Conservation (phyloP, 208 protist species). For the Jaenimonas drosophilae region DNA sequence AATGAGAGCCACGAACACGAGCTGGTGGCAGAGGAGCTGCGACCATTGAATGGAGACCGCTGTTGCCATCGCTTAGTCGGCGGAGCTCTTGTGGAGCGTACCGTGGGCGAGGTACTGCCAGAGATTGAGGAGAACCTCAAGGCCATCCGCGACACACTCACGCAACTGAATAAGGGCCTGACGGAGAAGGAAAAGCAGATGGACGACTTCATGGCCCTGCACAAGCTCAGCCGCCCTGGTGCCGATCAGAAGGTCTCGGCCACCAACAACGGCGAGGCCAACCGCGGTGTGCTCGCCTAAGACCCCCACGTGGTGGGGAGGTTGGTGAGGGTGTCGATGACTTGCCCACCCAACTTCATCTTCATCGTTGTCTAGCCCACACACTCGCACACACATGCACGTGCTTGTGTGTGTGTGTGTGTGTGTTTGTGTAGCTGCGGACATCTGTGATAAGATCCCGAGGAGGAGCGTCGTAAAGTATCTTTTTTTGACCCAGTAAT, state of each 20-base stretch:
- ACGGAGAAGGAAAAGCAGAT: conserved; percentile 77
- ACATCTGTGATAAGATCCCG: neutral
- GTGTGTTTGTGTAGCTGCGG: neutral
- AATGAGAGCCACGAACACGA: conserved; percentile 86
- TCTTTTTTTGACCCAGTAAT: neutral
- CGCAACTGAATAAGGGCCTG: conserved; percentile 65
- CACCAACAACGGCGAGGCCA: conserved; percentile 13
- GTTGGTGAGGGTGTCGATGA: conserved; percentile 1
- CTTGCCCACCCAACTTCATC: neutral
- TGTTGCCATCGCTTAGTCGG: conserved; percentile 94
- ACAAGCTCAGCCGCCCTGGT: conserved; percentile 54
- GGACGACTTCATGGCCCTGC: conserved; percentile 75
- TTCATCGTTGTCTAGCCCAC: neutral
- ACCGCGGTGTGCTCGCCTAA: conserved; percentile 64
- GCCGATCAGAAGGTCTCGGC: conserved; percentile 21
- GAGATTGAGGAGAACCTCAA: conserved; percentile 89
- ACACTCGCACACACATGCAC: neutral
- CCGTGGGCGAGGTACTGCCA: conserved; percentile 90
- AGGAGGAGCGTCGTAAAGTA: neutral
- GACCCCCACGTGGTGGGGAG: neutral
- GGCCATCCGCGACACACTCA: conserved; percentile 58
- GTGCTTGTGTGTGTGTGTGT: neutral
- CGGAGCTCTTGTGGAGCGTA: conserved; percentile 92
- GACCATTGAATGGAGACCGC: conserved; percentile 77
- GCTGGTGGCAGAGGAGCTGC: conserved; percentile 81